A percentile compares a stretch with the other conserved stretches of the same genome.
These are phyloP conservation scores for Penicillium verhagenii DNA, from an alignment of 495 filamentous ascomycete species.

Conservation along the genomic window DNA sequence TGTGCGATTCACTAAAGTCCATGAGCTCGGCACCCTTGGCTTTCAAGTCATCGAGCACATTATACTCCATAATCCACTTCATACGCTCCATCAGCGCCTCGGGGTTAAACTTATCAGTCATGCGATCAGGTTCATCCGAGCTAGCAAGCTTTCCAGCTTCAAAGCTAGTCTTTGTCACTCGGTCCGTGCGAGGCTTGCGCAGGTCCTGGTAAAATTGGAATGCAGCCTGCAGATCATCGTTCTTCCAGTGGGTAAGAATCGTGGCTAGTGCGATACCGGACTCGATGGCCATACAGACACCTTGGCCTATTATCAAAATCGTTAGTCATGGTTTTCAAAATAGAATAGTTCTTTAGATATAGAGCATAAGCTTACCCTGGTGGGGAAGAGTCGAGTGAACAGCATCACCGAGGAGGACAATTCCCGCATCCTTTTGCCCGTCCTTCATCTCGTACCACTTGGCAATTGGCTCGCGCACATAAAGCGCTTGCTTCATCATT, in stretches of 20 bases:
- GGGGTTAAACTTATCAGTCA: constrained; percentile 24
- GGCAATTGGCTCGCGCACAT: constrained; percentile 26
- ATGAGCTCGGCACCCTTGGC: constrained; percentile 18
- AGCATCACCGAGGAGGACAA: constrained; percentile 28
- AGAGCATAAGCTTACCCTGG: constrained; percentile 17
- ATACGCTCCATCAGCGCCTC: constrained; percentile 26
- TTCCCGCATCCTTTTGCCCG: constrained; percentile 21
- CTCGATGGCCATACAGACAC: constrained; percentile 33
- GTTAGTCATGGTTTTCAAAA: constrained; percentile 1
- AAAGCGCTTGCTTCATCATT: constrained; percentile 32
- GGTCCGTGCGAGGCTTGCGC: constrained; percentile 31
- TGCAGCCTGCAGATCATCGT: constrained; percentile 20
- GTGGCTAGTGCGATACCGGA: constrained; percentile 30
- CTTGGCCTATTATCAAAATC: constrained; percentile 19
- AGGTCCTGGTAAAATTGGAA: constrained; percentile 31
- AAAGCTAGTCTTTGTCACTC: constrained; percentile 28
- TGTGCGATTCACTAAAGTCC: constrained; percentile 14
- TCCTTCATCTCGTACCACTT: constrained; percentile 31
- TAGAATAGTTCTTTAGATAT: neutral
- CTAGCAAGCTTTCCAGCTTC: constrained; percentile 31
- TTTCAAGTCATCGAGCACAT: constrained; percentile 31
- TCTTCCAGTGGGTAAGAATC: constrained; percentile 29
- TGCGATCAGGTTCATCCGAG: constrained; percentile 22
- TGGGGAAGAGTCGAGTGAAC: constrained; percentile 33
- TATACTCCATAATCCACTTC: constrained; percentile 37